Evolutionary conservation across 768 basidiomycete genomes (phyloP).

Genomic region (Leccinum sublutescens): DNA sequence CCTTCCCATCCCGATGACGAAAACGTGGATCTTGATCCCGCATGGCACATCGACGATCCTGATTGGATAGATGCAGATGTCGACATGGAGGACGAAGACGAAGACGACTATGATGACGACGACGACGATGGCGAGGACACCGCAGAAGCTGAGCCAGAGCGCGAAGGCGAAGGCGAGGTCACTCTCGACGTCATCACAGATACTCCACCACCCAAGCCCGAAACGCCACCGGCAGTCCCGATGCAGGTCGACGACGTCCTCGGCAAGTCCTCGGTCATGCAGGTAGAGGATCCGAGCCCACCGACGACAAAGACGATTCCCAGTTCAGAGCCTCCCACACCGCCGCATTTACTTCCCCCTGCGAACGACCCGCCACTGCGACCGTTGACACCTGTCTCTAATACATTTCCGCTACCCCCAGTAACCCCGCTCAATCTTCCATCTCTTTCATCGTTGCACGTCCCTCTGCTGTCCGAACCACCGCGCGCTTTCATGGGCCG

Average conservation of each 20-base stretch:
- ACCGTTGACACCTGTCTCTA: conserved; percentile 5
- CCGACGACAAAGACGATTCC: neutral
- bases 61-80: conserved; percentile 29
- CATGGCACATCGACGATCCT: conserved; percentile 23
- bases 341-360: neutral
- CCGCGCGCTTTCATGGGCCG: conserved; percentile 36
- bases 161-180: conserved; percentile 18
- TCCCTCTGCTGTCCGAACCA: conserved; percentile 32
- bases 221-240: neutral
- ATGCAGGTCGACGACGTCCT: conserved; percentile 6
- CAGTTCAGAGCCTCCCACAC: neutral
- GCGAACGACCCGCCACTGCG: neutral
- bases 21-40: conserved; percentile 14
- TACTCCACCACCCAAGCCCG: neutral
- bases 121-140: conserved; percentile 33
- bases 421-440: conserved; percentile 18
- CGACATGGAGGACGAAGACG: conserved; percentile 34
- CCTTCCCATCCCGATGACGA: conserved; percentile 18
- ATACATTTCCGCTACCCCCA: conserved; percentile 5
- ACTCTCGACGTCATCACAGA: conserved; percentile 14
- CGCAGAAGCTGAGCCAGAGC: conserved; percentile 8
- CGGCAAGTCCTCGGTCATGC: neutral
- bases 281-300: neutral
- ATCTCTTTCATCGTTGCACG: conserved; percentile 30
- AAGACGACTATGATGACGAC: conserved; percentile 32